Base-by-base conservation (phyloP, 108 stramenopile species). In the Epithemia pelagica region DNA sequence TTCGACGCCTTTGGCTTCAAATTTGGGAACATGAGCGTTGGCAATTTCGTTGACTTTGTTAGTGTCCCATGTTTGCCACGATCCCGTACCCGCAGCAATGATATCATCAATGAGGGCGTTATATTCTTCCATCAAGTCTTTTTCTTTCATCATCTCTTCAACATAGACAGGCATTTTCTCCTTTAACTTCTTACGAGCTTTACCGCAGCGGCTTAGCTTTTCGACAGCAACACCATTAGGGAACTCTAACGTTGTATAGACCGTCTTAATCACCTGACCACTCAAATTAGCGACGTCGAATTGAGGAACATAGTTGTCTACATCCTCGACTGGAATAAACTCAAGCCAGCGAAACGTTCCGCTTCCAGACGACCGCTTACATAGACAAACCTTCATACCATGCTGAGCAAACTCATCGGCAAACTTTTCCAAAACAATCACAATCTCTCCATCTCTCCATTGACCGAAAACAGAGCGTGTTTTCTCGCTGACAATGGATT, bases 221-320 rank as follows among this genome's bases (percentile, higher is more conserved):
- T 82, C 82, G 15, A 82, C 78, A 51, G 75, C 82, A 0, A 82
- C 82, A 2, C 82, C 82, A 27, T 77, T 67, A 23, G 82, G 82
- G 28, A 82, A 79, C 51, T 82, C 24, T 5, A 82, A 29, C 25
- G 52, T 79, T 18, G 75, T 60, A 65, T 77, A 82, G 23, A 21
- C 25, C 46, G 82, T 82, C 51, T 77, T 67, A 67, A 82, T 74
- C 51, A 70, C 52, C 54, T 82, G 82, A 19, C 78, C 78, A 25
- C 59, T 62, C 15, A 67, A 20, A 58, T 78, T 82, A 30, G 71
- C 62, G 3, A 77, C 75, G 61, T 82, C 78, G 58, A 46, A 82
- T 52, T 82, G 82, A 51, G 82, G 78, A 3, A 79, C 78, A 61
- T 82, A 82, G 1, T 53, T 67, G 3, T 32, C 54, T 0, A 68